Evolutionary conservation across 495 filamentous ascomycete genomes (phyloP).

Genomic region (Immersiella caudata): DNA sequence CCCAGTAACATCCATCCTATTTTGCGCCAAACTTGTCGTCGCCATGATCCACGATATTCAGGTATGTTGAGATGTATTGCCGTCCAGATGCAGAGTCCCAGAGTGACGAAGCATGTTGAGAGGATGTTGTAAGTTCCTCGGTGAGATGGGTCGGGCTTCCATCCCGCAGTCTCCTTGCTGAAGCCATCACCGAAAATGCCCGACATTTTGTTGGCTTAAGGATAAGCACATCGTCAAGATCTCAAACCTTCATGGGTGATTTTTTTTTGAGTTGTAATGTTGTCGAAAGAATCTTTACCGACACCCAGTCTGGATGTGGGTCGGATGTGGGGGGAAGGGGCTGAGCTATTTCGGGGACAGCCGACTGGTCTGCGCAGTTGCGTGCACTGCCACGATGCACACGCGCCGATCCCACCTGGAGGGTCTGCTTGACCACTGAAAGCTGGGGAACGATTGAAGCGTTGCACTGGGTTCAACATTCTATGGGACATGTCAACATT

Average conservation of each 20-base stretch:
- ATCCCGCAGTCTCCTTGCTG: neutral
- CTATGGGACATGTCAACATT: no score
- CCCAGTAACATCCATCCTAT: constrained; percentile 13
- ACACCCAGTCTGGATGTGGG: no score
- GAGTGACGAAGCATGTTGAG: constrained; percentile 12
- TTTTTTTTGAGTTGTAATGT: neutral
- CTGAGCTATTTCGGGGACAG: constrained; percentile 5
- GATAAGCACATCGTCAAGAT: neutral
- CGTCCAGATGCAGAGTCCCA: constrained; percentile 19
- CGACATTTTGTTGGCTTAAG: neutral
- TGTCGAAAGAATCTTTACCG: neutral
- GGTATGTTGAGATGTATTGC: constrained; percentile 23
- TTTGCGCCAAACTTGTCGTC: constrained; percentile 6
- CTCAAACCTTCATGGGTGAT: no score
- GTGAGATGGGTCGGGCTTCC: constrained; percentile 9
- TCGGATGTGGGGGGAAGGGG: neutral
- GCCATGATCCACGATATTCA: neutral
- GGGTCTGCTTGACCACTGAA: neutral
- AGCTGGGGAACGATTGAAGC: neutral
- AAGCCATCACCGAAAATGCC: constrained; percentile 1
- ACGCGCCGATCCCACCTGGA: neutral
- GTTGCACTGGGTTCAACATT: neutral
- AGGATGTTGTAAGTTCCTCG: constrained; percentile 17
- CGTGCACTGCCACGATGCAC: constrained; percentile 1
- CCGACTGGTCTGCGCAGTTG: neutral